A percentile compares a stretch with the other conserved stretches of the same genome.
phyloP scores from a whole-genome alignment of 1,139 yeast genomes.

The Geotrichum klebahnii region DNA sequence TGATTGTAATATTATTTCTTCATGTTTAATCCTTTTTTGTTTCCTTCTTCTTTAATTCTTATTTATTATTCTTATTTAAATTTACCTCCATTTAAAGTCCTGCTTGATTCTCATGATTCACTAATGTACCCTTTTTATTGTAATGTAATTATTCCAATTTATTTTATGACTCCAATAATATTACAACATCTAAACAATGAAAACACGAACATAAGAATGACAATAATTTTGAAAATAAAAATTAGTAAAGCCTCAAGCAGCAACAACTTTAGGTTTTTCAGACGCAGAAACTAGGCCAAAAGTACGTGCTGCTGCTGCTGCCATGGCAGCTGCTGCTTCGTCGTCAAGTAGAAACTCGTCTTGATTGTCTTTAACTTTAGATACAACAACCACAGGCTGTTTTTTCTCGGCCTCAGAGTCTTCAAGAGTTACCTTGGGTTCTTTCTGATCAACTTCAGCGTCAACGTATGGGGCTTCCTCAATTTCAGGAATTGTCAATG shows the following conservation, averaged over 20 bases:
- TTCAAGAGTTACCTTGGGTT: background rate
- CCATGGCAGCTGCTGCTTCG: conserved; percentile 16
- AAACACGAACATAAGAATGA: too few species aligned
- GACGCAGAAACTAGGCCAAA: conserved; percentile 15
- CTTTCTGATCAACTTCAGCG: too few species aligned
- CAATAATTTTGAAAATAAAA: background rate
- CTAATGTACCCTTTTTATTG: too few species aligned
- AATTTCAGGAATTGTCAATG: conserved; percentile 17
- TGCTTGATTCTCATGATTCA: background rate
- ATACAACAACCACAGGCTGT: conserved; percentile 1
- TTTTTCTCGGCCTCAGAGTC: background rate
- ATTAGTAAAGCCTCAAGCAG: background rate
- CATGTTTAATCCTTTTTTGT: background rate
- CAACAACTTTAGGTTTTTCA: conserved; percentile 1
- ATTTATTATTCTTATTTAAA: background rate
- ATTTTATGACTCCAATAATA: too few species aligned
- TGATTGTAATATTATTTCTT: too few species aligned
- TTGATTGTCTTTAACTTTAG: background rate
- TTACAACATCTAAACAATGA: too few species aligned
- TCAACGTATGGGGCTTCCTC: conserved; percentile 1
- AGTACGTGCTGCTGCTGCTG: conserved; percentile 20
- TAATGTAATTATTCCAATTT: background rate
- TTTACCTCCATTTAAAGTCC: background rate
- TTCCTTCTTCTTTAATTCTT: background rate
- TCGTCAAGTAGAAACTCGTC: conserved; percentile 4